Evolutionary conservation across 495 filamentous ascomycete species (phyloP).

Genomic region (Chlorociboria aeruginascens): DNA sequence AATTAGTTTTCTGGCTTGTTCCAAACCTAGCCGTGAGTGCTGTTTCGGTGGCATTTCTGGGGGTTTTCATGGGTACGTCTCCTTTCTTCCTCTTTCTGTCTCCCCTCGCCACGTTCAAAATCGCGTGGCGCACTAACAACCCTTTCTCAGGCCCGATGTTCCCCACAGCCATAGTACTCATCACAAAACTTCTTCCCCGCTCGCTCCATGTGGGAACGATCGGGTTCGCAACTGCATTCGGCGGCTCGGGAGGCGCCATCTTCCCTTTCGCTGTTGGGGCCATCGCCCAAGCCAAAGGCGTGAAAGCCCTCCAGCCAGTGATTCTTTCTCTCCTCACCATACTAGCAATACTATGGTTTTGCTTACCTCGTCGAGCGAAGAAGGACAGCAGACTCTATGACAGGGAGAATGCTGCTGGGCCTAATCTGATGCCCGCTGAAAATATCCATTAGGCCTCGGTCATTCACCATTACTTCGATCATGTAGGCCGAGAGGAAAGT

Average conservation of each 20-base stretch:
- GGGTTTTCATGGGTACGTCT: conserved; percentile 44
- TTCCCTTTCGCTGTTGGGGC: conserved; percentile 70
- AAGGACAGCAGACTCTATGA: background rate
- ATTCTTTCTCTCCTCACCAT: conserved; percentile 8
- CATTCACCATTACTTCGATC: too few relatives aligned
- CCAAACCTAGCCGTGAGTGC: conserved; percentile 62
- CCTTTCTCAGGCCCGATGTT: conserved; percentile 50
- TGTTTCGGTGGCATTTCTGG: conserved; percentile 59
- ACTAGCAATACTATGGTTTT: conserved; percentile 7
- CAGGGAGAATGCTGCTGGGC: too few relatives aligned
- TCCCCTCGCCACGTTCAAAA: background rate
- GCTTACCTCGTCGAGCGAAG: background rate
- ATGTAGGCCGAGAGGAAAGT: too few relatives aligned
- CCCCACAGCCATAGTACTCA: conserved; percentile 62
- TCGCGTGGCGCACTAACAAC: too few relatives aligned
- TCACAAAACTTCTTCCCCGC: conserved; percentile 65
- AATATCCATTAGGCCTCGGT: too few relatives aligned
- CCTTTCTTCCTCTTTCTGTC: background rate
- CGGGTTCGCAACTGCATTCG: conserved; percentile 72
- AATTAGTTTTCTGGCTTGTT: conserved; percentile 73
- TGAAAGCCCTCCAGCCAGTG: conserved; percentile 39
- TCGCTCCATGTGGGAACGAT: conserved; percentile 70
- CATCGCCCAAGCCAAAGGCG: conserved; percentile 69
- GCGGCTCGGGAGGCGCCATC: conserved; percentile 62
- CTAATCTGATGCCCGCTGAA: too few relatives aligned